A percentile compares a stretch with the other conserved stretches of the same genome.
These are phyloP conservation scores for Cucumis sativus DNA, from an alignment of 306 rosid species.

Conservation along the genomic window Cucumber_9930_V3 NC_026659.2:25484501-25485000, in stretches of 20 bases:
- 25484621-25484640: not conserved
- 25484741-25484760: not conserved
- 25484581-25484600: not conserved
- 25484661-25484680: not conserved
- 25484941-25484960: conserved; percentile 36
- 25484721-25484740: not conserved
- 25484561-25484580: not conserved
- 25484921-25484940: conserved; percentile 11
- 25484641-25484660: not conserved
- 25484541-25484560: not conserved
- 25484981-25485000: conserved; percentile 38
- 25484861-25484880: conserved; percentile 64
- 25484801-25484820: not conserved
- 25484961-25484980: conserved; percentile 61
- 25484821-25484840: not conserved
- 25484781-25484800: not conserved
- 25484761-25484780: not conserved
- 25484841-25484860: conserved; percentile 30
- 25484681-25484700: not conserved
- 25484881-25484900: conserved; percentile 78
- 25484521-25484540: conserved; percentile 1
- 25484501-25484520: not conserved
- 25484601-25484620: not conserved
- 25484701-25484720: not conserved
- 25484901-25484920: conserved; percentile 36